Conservation (phyloP, 441 rosid species). For the Viola pubescens region DNA sequence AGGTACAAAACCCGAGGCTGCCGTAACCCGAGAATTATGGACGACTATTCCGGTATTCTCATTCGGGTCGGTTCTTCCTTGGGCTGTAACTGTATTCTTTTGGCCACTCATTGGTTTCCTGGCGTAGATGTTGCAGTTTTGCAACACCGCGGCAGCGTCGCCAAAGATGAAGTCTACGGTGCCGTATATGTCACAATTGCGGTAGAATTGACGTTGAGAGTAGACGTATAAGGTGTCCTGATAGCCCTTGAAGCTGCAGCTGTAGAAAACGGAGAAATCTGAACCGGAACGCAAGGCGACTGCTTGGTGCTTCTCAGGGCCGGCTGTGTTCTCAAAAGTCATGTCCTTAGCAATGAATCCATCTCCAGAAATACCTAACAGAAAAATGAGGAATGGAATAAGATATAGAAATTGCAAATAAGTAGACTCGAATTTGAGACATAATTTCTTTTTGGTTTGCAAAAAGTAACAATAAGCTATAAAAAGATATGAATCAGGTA, state of each 20-base stretch:
- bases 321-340: slow-evolving; percentile 83
- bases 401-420: no score
- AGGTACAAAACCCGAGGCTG: slow-evolving; percentile 42
- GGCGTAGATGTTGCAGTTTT: slow-evolving; percentile 39
- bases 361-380: slow-evolving; percentile 61
- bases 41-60: slow-evolving; percentile 66
- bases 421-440: no score
- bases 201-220: slow-evolving; percentile 71
- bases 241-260: slow-evolving; percentile 65
- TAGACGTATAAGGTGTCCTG: slow-evolving; percentile 85
- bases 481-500: no score
- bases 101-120: slow-evolving; percentile 39
- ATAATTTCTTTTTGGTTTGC: no score
- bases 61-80: slow-evolving; percentile 39
- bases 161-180: slow-evolving; percentile 66
- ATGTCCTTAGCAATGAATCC: slow-evolving; percentile 77
- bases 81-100: slow-evolving; percentile 54
- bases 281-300: slow-evolving; percentile 74
- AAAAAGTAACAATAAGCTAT: no score
- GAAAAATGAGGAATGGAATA: no score
- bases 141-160: slow-evolving; percentile 41
- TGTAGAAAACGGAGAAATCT: slow-evolving; percentile 55
- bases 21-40: slow-evolving; percentile 63
- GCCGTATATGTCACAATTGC: slow-evolving; percentile 58
- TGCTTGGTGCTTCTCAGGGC: slow-evolving; percentile 71